These are phyloP conservation scores for Cytospora leucostoma DNA, from an alignment of 2,329 filamentous ascomycete species.

Conservation along the genomic window DNA sequence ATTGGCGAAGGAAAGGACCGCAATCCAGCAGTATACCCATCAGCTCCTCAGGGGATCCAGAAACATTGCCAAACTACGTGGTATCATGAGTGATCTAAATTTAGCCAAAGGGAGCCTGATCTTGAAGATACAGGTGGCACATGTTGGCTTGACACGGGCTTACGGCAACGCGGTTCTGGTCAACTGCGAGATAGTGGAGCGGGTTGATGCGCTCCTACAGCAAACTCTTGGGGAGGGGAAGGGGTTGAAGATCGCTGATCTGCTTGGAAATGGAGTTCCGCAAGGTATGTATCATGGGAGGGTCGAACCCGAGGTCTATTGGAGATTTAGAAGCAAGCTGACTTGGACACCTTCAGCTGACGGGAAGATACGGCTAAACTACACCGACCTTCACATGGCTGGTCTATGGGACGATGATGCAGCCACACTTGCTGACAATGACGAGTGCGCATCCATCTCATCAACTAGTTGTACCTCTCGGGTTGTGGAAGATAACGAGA, in stretches of 20 bases:
- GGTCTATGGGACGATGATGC: background rate
- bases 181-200: background rate
- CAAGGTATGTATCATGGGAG: background rate
- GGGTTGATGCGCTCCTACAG: background rate
- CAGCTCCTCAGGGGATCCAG: background rate
- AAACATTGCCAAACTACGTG: background rate
- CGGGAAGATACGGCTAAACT: background rate
- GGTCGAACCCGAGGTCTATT: background rate
- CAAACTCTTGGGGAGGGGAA: background rate
- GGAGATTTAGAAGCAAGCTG: background rate
- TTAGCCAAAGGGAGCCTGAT: background rate
- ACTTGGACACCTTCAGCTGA: background rate
- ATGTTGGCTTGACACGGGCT: conserved; percentile 1
- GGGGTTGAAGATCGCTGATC: background rate
- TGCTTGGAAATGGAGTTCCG: background rate
- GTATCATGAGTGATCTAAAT: background rate
- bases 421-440: background rate
- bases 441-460: background rate
- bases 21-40: background rate
- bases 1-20: background rate
- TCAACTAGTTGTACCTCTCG: background rate
- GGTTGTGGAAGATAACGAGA: background rate
- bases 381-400: background rate
- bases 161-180: background rate
- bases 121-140: background rate